A percentile compares a stretch with the other conserved stretches of the same genome.
Conservation (phyloP, 169 alveolate species). For the Eimeria nieschulzi region DNA sequence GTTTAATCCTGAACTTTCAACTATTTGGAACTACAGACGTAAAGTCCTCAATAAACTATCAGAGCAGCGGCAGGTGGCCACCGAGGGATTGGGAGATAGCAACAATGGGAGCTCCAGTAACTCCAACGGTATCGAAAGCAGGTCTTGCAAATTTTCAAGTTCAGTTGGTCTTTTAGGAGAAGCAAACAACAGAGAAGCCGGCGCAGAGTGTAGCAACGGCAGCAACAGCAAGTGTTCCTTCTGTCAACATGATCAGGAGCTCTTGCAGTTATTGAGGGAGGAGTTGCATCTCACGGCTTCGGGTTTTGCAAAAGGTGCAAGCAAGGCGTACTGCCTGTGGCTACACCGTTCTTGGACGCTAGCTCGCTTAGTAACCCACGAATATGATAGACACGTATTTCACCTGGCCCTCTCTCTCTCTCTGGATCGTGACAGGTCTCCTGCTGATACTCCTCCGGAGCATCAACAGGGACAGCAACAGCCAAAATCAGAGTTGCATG, state of each 20-base stretch:
- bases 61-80: slow-evolving; percentile 2
- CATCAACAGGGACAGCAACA: neutral
- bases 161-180: neutral
- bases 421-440: neutral
- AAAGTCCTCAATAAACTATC: slow-evolving; percentile 13
- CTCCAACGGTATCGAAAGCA: neutral
- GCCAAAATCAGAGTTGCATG: neutral
- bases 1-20: slow-evolving; percentile 47
- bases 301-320: neutral
- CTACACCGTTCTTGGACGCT: slow-evolving; percentile 45
- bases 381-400: neutral
- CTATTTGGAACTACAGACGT: slow-evolving; percentile 62
- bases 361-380: neutral
- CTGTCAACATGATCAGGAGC: neutral
- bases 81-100: neutral
- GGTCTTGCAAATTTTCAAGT: neutral
- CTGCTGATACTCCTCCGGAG: neutral
- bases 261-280: neutral
- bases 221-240: neutral
- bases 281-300: neutral
- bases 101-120: neutral
- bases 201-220: neutral
- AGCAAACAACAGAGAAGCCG: neutral
- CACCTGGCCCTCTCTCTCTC: neutral
- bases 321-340: slow-evolving; percentile 66